phyloP scores from a whole-genome alignment of 2,329 filamentous ascomycete genomes.

The Botryotinia narcissicola region DNA sequence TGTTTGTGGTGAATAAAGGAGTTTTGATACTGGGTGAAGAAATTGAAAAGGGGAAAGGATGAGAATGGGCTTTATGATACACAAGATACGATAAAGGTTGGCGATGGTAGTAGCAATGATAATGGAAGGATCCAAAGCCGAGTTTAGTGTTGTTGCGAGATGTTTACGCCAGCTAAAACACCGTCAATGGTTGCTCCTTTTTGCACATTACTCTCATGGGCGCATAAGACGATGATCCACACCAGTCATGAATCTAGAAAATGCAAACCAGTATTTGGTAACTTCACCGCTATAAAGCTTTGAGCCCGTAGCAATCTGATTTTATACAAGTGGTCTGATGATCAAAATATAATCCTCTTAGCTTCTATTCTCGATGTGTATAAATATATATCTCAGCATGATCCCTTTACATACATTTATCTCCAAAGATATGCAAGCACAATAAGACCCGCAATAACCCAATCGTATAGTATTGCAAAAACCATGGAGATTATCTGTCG shows the following conservation, averaged over 20 bases:
- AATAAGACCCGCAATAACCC: background rate
- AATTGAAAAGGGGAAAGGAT: background rate
- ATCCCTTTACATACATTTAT: background rate
- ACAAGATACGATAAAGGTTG: background rate
- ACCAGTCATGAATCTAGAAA: background rate
- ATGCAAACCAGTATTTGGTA: background rate
- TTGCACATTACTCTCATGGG: background rate
- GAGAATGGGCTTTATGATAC: background rate
- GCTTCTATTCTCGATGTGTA: background rate
- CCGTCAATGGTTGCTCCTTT: background rate
- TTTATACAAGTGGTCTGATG: background rate
- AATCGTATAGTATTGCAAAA: background rate
- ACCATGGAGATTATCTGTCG: background rate
- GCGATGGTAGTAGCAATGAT: background rate
- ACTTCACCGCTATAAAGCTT: background rate
- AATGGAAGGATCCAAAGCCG: background rate
- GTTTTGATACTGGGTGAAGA: background rate
- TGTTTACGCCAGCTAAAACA: background rate
- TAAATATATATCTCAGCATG: background rate
- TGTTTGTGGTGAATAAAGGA: background rate
- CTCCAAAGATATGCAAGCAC: background rate
- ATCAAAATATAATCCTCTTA: background rate
- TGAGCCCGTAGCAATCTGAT: background rate
- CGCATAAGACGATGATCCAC: no score
- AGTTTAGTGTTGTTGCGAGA: background rate